Percentiles rank a stretch among this genome's conserved stretches.
Evolutionary conservation across 768 basidiomycete genomes (phyloP).

Genomic region (Pleurotus citrinopileatus): DNA sequence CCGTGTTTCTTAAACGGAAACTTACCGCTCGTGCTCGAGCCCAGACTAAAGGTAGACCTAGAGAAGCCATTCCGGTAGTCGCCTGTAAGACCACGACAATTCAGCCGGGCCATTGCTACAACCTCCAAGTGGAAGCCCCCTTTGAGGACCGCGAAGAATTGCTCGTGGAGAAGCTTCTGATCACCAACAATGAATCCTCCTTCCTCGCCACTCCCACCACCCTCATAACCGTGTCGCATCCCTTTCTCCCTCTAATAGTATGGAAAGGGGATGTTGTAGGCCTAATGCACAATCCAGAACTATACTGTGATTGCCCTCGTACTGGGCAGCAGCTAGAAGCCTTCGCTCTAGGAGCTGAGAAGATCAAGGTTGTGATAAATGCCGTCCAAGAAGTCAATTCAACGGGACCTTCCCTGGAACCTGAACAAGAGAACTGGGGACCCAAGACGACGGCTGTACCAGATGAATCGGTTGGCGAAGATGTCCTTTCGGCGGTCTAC

Average conservation of each 20-base stretch:
- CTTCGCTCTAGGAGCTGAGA: constrained; percentile 5
- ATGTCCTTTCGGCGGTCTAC: constrained; percentile 13
- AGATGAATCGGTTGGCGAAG: constrained; percentile 10
- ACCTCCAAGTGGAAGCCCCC: neutral
- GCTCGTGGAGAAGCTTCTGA: constrained; percentile 16
- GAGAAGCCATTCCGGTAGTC: neutral
- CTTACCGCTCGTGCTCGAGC: neutral
- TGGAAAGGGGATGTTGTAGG: constrained; percentile 15
- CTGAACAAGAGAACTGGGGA: constrained; percentile 14
- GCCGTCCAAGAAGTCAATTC: neutral
- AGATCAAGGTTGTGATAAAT: constrained; percentile 8
- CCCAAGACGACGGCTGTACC: constrained; percentile 22
- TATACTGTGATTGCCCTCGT: constrained; percentile 9
- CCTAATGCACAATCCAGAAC: constrained; percentile 1
- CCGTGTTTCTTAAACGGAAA: neutral
- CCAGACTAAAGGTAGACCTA: neutral
- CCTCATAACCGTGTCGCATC: constrained; percentile 9
- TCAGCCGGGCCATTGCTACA: neutral
- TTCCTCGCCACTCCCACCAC: constrained; percentile 16
- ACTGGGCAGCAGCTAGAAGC: neutral
- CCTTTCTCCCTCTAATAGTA: constrained; percentile 12
- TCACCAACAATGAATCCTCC: constrained; percentile 7
- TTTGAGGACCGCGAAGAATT: constrained; percentile 11
- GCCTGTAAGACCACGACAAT: constrained; percentile 5
- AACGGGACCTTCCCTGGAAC: neutral